phyloP scores from a whole-genome alignment of 441 rosid genomes.

The Erodium chrysanthum region DNA sequence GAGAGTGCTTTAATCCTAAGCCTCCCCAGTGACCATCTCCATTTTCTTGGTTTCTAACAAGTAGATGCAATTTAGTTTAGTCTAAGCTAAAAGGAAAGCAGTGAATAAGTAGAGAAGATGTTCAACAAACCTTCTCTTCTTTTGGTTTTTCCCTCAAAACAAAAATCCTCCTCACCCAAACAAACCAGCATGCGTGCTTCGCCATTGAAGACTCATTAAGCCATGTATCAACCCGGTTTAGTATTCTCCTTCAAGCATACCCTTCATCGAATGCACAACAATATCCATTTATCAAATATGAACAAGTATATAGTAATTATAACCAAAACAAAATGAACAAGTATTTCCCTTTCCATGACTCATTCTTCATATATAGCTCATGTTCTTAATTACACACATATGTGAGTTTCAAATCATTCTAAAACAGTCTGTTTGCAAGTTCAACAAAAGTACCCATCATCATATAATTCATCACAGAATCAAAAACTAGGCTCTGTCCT shows the following conservation, averaged over 20 bases:
- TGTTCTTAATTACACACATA: background rate
- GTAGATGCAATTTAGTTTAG: background rate
- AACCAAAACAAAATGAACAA: too few relatives aligned
- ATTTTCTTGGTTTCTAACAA: conserved; percentile 42
- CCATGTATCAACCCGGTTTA: background rate
- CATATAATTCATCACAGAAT: background rate
- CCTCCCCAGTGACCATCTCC: conserved; percentile 46
- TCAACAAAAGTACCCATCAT: background rate
- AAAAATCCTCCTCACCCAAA: conserved; percentile 53
- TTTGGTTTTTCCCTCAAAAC: conserved; percentile 37
- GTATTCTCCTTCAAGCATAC: conserved; percentile 9
- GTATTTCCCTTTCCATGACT: too few relatives aligned
- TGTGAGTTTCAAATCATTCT: background rate
- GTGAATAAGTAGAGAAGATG: too few relatives aligned
- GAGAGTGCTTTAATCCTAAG: conserved; percentile 37
- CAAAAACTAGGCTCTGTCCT: background rate
- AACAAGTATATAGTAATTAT: too few relatives aligned
- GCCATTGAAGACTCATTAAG: conserved; percentile 39
- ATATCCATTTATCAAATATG: background rate
- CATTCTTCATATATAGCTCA: too few relatives aligned
- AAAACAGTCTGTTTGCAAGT: background rate
- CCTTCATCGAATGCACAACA: background rate
- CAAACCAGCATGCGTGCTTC: conserved; percentile 50
- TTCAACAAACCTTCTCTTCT: conserved; percentile 44
- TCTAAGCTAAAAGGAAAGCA: background rate